Evolutionary conservation across 2,329 filamentous ascomycete species (phyloP).

Genomic region (Lasiodiplodia citricola): DNA sequence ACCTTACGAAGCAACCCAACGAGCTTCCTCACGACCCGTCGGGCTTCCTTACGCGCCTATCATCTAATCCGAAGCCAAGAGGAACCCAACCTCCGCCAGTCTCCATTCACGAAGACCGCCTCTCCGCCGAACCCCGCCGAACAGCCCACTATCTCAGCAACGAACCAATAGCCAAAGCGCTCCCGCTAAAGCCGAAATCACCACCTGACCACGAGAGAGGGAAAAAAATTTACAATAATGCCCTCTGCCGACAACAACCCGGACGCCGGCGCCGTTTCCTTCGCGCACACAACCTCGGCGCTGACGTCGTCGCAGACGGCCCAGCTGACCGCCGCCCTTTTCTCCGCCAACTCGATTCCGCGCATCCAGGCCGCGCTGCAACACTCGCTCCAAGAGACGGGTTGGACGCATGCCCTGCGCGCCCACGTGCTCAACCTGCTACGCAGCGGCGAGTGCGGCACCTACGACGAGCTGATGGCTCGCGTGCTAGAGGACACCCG

Average conservation of each 20-base stretch:
- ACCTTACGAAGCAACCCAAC: not conserved
- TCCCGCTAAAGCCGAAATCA: not conserved
- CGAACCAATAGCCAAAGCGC: not conserved
- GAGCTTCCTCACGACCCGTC: not conserved
- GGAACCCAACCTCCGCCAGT: not conserved
- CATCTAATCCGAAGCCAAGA: not conserved
- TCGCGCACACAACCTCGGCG: slow-evolving; percentile 44
- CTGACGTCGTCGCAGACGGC: slow-evolving; percentile 47
- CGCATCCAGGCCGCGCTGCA: slow-evolving; percentile 61
- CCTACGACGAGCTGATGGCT: slow-evolving; percentile 61
- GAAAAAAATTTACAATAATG: slow-evolving; percentile 19
- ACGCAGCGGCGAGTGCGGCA: slow-evolving; percentile 62
- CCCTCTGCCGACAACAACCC: slow-evolving; percentile 31
- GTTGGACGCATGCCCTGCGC: slow-evolving; percentile 64
- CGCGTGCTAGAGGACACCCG: slow-evolving; percentile 57
- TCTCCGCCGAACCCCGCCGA: not conserved
- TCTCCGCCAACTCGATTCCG: slow-evolving; percentile 56
- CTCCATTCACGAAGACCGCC: not conserved
- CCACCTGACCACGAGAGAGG: not conserved
- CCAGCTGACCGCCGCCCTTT: slow-evolving; percentile 54
- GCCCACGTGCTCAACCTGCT: slow-evolving; percentile 61
- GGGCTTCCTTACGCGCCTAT: not conserved
- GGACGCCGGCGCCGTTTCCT: slow-evolving; percentile 29
- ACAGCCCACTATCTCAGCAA: not conserved
- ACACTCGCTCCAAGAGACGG: slow-evolving; percentile 61